Percentiles rank a stretch among this genome's conserved stretches.
Conservation (phyloP, 192 early-diverging fungal species). For the Rhizophagus sp. region DNA sequence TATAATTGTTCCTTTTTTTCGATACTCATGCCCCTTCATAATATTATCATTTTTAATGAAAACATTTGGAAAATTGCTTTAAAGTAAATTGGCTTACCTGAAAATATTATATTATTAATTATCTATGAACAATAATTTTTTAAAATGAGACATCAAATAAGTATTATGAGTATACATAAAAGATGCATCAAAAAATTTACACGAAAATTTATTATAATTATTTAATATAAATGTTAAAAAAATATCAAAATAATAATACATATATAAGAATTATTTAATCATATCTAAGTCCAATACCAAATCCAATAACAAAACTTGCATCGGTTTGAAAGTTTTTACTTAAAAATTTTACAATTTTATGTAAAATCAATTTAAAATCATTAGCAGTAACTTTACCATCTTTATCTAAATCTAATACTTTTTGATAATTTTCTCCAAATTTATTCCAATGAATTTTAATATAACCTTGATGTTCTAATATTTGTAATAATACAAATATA, state of each 20-base stretch:
- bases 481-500: not conserved
- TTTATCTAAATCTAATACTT: not conserved
- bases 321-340: not conserved
- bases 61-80: not conserved
- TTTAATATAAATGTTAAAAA: too few species aligned
- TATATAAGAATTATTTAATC: not conserved
- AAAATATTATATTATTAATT: too few species aligned
- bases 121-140: too few species aligned
- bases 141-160: too few species aligned
- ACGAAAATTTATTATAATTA: too few species aligned
- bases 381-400: constrained; percentile 4
- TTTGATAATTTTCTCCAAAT: not conserved
- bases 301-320: not conserved
- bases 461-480: constrained; percentile 1
- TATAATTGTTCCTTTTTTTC: not conserved
- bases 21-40: not conserved
- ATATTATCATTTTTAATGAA: not conserved
- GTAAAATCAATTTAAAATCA: not conserved
- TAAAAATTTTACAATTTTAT: not conserved
- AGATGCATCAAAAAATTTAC: too few species aligned
- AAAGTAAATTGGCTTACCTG: too few species aligned
- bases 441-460: not conserved
- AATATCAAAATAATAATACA: too few species aligned
- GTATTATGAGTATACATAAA: too few species aligned
- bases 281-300: constrained; percentile 5